Evolutionary conservation across 768 basidiomycete species (phyloP), one percentile per base, ranked within the genome.

Genomic region (Russula lepida): DNA sequence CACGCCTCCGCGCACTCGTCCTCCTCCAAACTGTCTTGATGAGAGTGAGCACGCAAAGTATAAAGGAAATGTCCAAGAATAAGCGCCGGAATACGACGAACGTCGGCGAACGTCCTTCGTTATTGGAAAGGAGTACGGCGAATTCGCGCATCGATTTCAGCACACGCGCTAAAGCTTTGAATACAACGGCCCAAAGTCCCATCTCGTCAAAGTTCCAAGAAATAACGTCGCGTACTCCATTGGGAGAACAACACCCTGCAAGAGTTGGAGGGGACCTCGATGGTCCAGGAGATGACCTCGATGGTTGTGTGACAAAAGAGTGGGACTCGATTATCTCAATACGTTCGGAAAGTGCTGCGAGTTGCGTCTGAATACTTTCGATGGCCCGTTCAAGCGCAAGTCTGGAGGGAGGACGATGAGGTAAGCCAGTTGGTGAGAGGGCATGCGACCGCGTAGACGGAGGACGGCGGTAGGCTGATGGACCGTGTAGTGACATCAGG

Each of bases 261-360:
- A 56, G 54, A 1, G 74, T 72, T 6, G 78, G 75, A 47, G 77
- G 35, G 48, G 62, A 54, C 41, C 68, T 68, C 11, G 60, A 64
- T 4, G 59, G 64, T 27, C 68, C 67, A 8, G 63, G 66, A 5
- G 65, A 60, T 13, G 69, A 66, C 9, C 88, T 73, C 15, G 79
- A 77, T 67, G 59, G 46, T 50, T 66, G 62, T 2, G 71, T 67
- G 41, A 56, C 60, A 48, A 68, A 66, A 15, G 68, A 54, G 17
- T 64, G 52, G 13, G 64, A 59, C 57, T 93, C 92, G n/a, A 94
- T 73, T 12, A 67, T 63, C 54, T 78, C 75, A 8, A 79, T 69
- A 30, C 92, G 84, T 71, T 93, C 91, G 8, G 81, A 84, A 47
- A 94, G 78, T 6, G 90, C 90, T 0, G 89, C 89, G 21, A 94